Conservation (phyloP, 129 eudicot species). For the Lonicera japonica region DNA sequence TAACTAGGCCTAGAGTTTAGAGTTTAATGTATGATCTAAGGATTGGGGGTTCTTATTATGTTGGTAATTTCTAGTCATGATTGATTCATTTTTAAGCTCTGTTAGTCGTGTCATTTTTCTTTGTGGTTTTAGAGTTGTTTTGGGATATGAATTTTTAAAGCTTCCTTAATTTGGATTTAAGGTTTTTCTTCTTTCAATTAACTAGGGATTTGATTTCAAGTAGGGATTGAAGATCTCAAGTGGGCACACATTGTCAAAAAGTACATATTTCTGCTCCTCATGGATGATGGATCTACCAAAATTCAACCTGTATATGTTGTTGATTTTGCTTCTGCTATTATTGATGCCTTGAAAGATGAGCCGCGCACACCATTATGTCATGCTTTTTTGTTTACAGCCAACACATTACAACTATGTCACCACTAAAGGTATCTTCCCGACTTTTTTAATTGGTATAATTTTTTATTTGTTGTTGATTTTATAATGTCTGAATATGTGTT, state of each 20-base stretch:
- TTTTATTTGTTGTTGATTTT: no score
- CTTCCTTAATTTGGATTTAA: conserved; percentile 7
- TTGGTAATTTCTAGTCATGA: no score
- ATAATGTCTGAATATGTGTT: no score
- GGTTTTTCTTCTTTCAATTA: conserved; percentile 6
- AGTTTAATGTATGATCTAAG: conserved; percentile 1
- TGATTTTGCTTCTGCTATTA: conserved; percentile 90
- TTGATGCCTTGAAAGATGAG: conserved; percentile 78
- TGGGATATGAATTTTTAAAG: conserved; percentile 48
- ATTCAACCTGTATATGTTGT: conserved; percentile 88
- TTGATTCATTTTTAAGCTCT: conserved; percentile 46
- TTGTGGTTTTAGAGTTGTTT: conserved; percentile 41
- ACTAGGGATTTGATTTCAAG: conserved; percentile 18
- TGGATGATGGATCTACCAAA: conserved; percentile 86
- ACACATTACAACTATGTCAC: no score
- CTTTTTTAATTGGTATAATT: no score
- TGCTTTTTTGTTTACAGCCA: no score
- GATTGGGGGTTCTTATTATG: no score
- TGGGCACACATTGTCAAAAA: conserved; percentile 71
- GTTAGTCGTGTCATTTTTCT: conserved; percentile 24
- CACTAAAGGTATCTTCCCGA: no score
- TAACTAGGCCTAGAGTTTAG: background rate
- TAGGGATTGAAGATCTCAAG: conserved; percentile 6
- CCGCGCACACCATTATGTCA: no score
- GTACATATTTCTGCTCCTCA: conserved; percentile 69